Evolutionary conservation across 2,329 filamentous ascomycete species (phyloP).

Genomic region (Aspergillus melleus): DNA sequence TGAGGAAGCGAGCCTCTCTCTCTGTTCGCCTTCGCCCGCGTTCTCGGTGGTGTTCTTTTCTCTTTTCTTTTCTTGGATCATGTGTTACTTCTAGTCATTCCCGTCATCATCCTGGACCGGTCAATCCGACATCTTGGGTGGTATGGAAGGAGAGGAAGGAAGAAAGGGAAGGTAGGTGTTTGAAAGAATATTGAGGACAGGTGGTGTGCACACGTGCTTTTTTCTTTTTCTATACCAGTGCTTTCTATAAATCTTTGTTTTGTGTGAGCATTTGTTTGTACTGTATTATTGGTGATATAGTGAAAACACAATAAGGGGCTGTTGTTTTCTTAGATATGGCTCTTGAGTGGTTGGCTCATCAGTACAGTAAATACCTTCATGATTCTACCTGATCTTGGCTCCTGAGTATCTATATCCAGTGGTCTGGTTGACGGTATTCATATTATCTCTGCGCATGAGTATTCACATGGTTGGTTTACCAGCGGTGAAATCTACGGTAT

Average conservation of each 20-base stretch:
- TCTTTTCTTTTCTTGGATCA: too few species aligned
- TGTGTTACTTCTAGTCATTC: constrained; percentile 16
- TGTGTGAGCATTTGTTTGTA: constrained; percentile 22
- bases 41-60: constrained; percentile 17
- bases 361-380: too few species aligned
- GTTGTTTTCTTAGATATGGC: constrained; percentile 2
- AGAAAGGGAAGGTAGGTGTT: background rate
- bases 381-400: too few species aligned
- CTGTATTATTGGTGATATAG: constrained; percentile 22
- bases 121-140: background rate
- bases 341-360: too few species aligned
- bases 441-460: too few species aligned
- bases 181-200: constrained; percentile 1
- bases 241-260: constrained; percentile 18
- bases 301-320: constrained; percentile 13
- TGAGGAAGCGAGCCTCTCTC: constrained; percentile 13
- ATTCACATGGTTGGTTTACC: background rate
- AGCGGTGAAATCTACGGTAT: background rate
- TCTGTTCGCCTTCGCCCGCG: constrained; percentile 7
- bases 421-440: too few species aligned
- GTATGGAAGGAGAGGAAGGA: background rate
- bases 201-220: constrained; percentile 24
- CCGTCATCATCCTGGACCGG: constrained; percentile 15
- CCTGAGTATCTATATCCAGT: background rate
- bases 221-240: constrained; percentile 25